Base-by-base conservation (phyloP, 2,329 filamentous ascomycete genomes). In the Fusarium nurragi region DNA sequence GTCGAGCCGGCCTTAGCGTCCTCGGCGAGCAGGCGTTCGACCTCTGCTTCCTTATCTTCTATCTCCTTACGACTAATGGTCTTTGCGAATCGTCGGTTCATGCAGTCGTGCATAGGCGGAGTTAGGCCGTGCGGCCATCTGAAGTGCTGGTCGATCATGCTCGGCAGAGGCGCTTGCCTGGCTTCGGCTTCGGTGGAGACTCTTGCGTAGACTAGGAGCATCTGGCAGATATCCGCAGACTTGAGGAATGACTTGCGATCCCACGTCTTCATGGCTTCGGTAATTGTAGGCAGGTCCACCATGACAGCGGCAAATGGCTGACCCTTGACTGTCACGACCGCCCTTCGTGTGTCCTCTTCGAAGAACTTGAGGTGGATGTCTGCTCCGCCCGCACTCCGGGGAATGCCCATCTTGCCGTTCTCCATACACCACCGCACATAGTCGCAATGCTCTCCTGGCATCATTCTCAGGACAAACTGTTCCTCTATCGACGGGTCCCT, bases 211-310 rank as follows among this genome's bases (percentile, higher is more conserved):
- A 94, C 91, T 9, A 96, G 80, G 32, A 97, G 84, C 91, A 97
- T 96, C 79, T 97, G 93, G 68, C 90, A 93, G 30, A 97, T 87
- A 73, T 97, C 93, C 28, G 91, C 90, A 10, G 91, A 91, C 79
- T 97, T 97, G 81, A 94, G 93, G 82, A 94, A 93, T 18, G 89
- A 86, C 72, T 91, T 93, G 72, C 89, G 89, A 75, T 97, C 93
- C 91, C 93, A 97, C 58, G 91, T 94, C 81, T 97, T 97, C 90
- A 95, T 93, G 9, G 89, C 90, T 75, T 97, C 93, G 6, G 94
- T 89, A 56, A 97, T 91, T 59, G 91, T 95, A 1, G 93, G 93
- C 28, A 97, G 79, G 70, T 96, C 93, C 10, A 97, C 89, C 75
- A 97, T 82, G 19, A 89, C 86, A 22, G 91, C 92, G 1, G 91